Evolutionary conservation across 169 alveolate genomes (phyloP).

Genomic region (Plasmodium malariae): DNA sequence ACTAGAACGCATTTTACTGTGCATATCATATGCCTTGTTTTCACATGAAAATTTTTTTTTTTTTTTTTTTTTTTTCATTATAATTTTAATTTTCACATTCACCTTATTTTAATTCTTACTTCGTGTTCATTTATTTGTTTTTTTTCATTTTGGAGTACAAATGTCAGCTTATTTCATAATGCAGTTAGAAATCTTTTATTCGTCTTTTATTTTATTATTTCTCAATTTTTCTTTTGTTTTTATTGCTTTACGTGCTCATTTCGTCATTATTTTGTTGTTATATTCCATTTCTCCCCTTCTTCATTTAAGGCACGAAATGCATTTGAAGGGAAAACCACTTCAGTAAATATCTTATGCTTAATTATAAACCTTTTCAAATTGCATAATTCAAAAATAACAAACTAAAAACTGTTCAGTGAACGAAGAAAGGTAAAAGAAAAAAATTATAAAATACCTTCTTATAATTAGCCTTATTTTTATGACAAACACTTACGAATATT

Average conservation of each 20-base stretch:
- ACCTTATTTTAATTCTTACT: too few relatives aligned
- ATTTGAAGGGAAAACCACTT: neutral
- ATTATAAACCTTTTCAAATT: neutral
- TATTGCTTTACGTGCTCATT: neutral
- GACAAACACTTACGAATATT: neutral
- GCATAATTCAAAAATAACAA: too few relatives aligned
- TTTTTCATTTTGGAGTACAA: too few relatives aligned
- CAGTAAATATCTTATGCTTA: neutral
- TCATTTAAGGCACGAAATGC: neutral
- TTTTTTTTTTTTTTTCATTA: too few relatives aligned
- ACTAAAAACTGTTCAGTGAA: too few relatives aligned
- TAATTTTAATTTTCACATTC: too few relatives aligned
- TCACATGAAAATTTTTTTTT: too few relatives aligned
- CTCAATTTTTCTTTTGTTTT: neutral
- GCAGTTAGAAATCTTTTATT: neutral
- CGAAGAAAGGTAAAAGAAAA: neutral
- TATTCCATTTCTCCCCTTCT: neutral
- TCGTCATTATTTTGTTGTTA: neutral
- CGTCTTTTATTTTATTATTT: neutral
- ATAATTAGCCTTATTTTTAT: neutral
- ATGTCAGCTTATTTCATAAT: too few relatives aligned
- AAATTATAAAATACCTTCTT: neutral
- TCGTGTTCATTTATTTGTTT: neutral
- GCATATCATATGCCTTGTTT: too few relatives aligned
- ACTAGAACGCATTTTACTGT: too few relatives aligned